A percentile compares a stretch with the other conserved stretches of the same genome.
Evolutionary conservation across 2,329 filamentous ascomycete species (phyloP).

Genomic region (Monilinia aucupariae): DNA sequence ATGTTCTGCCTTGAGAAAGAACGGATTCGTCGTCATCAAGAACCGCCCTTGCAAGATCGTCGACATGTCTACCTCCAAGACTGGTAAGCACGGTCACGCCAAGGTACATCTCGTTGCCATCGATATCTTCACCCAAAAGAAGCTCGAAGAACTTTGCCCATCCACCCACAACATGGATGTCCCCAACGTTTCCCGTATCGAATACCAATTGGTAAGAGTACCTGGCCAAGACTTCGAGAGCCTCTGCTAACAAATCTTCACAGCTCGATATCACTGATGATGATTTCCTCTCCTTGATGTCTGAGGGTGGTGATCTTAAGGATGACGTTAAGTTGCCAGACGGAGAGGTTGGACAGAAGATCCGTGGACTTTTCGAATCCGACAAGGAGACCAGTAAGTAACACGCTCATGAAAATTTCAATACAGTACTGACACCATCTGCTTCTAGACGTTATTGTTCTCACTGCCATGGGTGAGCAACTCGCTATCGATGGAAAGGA

Average conservation of each 20-base stretch:
- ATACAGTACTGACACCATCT: slow-evolving; percentile 10
- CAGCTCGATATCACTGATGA: slow-evolving; percentile 92
- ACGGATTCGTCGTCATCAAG: slow-evolving; percentile 98
- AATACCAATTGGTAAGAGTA: slow-evolving; percentile 85
- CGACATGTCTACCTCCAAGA: slow-evolving; percentile 99
- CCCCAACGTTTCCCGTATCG: slow-evolving; percentile 82
- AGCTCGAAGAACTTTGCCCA: slow-evolving; percentile 97
- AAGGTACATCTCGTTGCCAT: slow-evolving; percentile 98
- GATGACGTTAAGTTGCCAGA: slow-evolving; percentile 94
- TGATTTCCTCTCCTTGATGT: slow-evolving; percentile 91
- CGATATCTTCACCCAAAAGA: slow-evolving; percentile 99
- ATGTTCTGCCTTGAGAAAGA: slow-evolving; percentile 99
- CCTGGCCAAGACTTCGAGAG: neutral
- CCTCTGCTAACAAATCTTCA: neutral
- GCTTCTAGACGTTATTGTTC: slow-evolving; percentile 73
- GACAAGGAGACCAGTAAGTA: slow-evolving; percentile 89
- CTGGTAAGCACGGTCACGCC: slow-evolving; percentile 99
- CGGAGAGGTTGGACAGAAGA: slow-evolving; percentile 81
- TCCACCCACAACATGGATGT: slow-evolving; percentile 99
- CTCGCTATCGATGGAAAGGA: slow-evolving; percentile 90
- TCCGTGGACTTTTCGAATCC: slow-evolving; percentile 76
- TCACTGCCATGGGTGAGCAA: slow-evolving; percentile 96
- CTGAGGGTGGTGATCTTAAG: slow-evolving; percentile 78
- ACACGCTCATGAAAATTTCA: neutral
- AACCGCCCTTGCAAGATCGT: slow-evolving; percentile 99